Evolutionary conservation across 2,329 filamentous ascomycete genomes (phyloP), one percentile per base, ranked within the genome.

Genomic region (Cryphonectria japonica): DNA sequence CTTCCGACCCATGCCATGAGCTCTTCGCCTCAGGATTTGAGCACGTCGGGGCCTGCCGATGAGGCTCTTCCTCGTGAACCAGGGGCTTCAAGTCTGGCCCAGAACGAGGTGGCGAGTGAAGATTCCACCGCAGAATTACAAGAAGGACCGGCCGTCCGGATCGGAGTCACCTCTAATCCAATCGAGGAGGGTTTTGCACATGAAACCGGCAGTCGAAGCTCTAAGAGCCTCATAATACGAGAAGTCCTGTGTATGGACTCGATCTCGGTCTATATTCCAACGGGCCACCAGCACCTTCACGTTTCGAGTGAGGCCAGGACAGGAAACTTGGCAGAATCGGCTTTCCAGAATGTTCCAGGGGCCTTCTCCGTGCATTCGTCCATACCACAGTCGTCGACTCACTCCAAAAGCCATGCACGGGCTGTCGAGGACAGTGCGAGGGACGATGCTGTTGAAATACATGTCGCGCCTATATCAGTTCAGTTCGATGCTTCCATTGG

Each of bases 401-500:
- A 37, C 32, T 29, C 63, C 29, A 71, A 73, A 37, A 16, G 59
- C 39, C 46, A 65, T 29, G 57, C 32, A 59, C 72, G 52, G 43
- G 59, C 52, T 73, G 72, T 60, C 22, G 72, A 75, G 41, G 69
- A 73, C 65, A 54, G 70, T 1, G 43, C 72, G 5, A 72, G 77
- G 7, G 80, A 84, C 67, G 78, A 79, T 32, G 78, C 79, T 8
- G 74, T 89, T 0, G 87, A 90, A 73, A 77, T 89, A 2, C 76
- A 81, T 1, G 71, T 89, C n/a, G 85, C 85, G 1, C 86, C 88
- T 0, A 74, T 89, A 19, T 83, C 82, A 37, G 73, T 89, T 26
- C 82, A 82, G n/a, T 87, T 88, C 62, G 88, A 90, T 75, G 82
- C 86, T 6, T 87, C 88, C 0, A 83, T 88, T 19, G 87, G 85